A percentile compares a stretch with the other conserved stretches of the same genome.
These are phyloP conservation scores for Globisporangium cylindrosporum DNA, from an alignment of 352 stramenopile species.

Conservation along the genomic window DNA sequence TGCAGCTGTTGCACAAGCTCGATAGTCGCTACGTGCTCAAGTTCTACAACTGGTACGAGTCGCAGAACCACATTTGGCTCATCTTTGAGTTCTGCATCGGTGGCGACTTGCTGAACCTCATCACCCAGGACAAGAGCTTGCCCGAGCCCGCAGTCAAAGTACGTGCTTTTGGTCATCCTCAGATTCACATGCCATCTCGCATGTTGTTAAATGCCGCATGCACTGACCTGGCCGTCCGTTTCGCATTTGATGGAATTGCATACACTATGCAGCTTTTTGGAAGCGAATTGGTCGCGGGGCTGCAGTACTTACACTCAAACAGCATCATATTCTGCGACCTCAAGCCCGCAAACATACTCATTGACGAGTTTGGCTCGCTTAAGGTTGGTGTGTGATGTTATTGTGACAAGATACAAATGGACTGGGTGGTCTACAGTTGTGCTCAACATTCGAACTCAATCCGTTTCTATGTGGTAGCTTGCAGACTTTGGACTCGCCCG, in stretches of 20 bases:
- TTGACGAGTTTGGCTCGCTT: conserved; percentile 91
- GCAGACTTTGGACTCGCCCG: conserved; percentile 88
- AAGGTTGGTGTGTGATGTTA: conserved; percentile 43
- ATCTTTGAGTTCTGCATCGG: conserved; percentile 94
- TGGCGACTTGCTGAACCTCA: conserved; percentile 87
- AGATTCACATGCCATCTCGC: neutral
- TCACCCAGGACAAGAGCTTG: conserved; percentile 86
- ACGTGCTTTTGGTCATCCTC: neutral
- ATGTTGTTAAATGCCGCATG: neutral
- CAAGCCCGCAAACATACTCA: conserved; percentile 89
- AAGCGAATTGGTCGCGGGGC: conserved; percentile 63
- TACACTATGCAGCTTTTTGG: conserved; percentile 48
- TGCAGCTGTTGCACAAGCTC: conserved; percentile 87
- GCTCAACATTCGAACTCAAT: neutral
- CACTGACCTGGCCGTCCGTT: neutral
- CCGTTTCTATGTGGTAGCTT: conserved; percentile 36
- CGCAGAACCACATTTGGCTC: conserved; percentile 94
- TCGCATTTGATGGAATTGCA: neutral
- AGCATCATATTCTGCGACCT: conserved; percentile 91
- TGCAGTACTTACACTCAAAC: conserved; percentile 89
- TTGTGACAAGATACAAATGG: neutral
- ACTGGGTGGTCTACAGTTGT: neutral
- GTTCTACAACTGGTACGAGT: conserved; percentile 96
- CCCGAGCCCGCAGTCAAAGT: conserved; percentile 78
- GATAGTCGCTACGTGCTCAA: conserved; percentile 84